Conservation (phyloP, 2,329 filamentous ascomycete genomes). For the Xylaria hypoxylon region DNA sequence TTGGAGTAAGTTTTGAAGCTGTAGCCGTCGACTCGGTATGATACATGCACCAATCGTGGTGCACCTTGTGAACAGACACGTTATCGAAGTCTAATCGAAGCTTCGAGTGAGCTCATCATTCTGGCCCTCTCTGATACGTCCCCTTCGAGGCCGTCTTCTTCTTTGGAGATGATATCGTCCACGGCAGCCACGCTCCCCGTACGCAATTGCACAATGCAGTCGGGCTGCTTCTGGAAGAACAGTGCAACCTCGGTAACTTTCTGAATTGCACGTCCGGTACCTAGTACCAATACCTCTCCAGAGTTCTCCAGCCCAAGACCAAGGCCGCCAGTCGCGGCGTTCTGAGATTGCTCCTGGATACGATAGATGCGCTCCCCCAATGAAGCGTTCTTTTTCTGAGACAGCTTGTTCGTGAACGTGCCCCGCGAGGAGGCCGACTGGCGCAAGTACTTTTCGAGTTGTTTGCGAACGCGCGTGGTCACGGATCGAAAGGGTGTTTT, state of each 20-base stretch:
- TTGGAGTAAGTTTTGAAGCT: not conserved
- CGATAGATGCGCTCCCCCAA: slow-evolving; percentile 61
- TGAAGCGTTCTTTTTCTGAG: slow-evolving; percentile 60
- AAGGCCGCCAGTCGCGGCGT: slow-evolving; percentile 45
- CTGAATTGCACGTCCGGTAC: slow-evolving; percentile 74
- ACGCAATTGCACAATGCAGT: slow-evolving; percentile 68
- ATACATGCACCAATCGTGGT: not conserved
- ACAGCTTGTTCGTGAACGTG: slow-evolving; percentile 53
- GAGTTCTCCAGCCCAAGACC: slow-evolving; percentile 51
- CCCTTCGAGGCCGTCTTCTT: slow-evolving; percentile 39
- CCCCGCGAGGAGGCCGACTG: slow-evolving; percentile 48
- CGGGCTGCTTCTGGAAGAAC: slow-evolving; percentile 72
- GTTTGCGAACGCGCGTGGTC: slow-evolving; percentile 72
- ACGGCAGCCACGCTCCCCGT: slow-evolving; percentile 74
- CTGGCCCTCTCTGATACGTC: slow-evolving; percentile 58
- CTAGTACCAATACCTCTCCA: slow-evolving; percentile 69
- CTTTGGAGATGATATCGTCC: slow-evolving; percentile 69
- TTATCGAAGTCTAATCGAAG: slow-evolving; percentile 60
- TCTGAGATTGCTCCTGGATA: slow-evolving; percentile 51
- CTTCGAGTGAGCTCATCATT: slow-evolving; percentile 64
- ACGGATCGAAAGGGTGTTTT: slow-evolving; percentile 75
- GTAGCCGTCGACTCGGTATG: not conserved
- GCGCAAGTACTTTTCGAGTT: slow-evolving; percentile 66
- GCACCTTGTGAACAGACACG: not conserved
- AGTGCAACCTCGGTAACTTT: slow-evolving; percentile 71